These are phyloP conservation scores for Lavandula angustifolia DNA, from an alignment of 257 asterid species.

Conservation along the genomic window DNA sequence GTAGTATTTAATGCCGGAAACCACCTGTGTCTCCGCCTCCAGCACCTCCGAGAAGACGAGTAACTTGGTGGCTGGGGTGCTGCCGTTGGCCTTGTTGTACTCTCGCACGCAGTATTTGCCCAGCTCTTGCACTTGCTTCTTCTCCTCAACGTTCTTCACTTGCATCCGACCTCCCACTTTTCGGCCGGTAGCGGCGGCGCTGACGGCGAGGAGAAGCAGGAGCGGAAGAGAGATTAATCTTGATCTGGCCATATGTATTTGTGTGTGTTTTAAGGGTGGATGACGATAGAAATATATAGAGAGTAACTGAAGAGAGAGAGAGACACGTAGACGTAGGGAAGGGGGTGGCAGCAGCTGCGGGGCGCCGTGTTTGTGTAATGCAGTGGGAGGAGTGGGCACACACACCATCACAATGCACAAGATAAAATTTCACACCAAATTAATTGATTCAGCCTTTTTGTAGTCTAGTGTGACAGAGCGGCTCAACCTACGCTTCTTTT, in stretches of 20 bases:
- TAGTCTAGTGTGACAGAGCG: neutral
- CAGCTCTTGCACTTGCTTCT: conserved; percentile 55
- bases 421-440: conserved; percentile 2
- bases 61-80: conserved; percentile 17
- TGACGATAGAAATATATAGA: neutral
- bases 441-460: neutral
- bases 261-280: neutral
- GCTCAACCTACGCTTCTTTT: no score
- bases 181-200: conserved; percentile 24
- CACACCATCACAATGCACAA: neutral
- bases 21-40: conserved; percentile 75
- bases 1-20: conserved; percentile 69
- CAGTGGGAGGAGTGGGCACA: neutral
- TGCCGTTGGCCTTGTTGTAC: conserved; percentile 38
- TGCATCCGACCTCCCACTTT: conserved; percentile 48
- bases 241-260: neutral
- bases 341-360: conserved; percentile 28
- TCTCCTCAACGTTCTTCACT: conserved; percentile 47
- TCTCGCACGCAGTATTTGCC: conserved; percentile 64
- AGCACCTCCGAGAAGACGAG: conserved; percentile 53
- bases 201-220: neutral
- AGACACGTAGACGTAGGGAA: conserved; percentile 23
- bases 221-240: neutral
- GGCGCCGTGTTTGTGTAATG: conserved; percentile 28
- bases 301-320: neutral